A percentile compares a stretch with the other conserved stretches of the same genome.
phyloP scores from a whole-genome alignment of 345 rosid genomes.

The Toxicodendron radicans region DNA sequence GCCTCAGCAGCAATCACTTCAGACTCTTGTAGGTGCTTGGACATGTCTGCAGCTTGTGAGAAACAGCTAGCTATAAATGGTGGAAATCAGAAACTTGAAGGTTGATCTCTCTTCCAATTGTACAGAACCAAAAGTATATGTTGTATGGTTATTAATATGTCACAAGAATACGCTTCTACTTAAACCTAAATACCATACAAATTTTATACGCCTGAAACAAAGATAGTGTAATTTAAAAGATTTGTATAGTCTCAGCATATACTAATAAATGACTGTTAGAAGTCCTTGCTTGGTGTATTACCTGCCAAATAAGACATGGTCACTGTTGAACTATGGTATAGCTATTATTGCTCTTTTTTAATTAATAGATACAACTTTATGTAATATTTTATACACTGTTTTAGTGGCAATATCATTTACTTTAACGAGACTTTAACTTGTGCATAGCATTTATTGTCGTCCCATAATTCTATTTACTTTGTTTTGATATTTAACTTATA shows the following conservation, averaged over 20 bases:
- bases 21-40: constrained; percentile 61
- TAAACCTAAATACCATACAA: neutral
- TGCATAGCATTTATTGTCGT: neutral
- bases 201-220: neutral
- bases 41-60: constrained; percentile 44
- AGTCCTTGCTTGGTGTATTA: neutral
- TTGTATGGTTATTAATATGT: neutral
- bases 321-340: neutral
- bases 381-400: neutral
- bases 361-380: neutral
- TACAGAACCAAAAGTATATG: neutral
- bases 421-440: neutral
- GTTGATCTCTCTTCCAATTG: constrained; percentile 27
- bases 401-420: neutral
- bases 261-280: neutral
- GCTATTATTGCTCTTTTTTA: neutral
- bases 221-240: neutral
- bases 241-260: neutral
- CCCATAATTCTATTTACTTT: neutral
- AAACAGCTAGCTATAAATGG: constrained; percentile 31
- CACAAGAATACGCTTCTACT: neutral
- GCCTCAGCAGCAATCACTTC: constrained; percentile 27
- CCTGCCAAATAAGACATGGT: neutral
- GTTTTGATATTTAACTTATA: neutral
- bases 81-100: constrained; percentile 47